Evolutionary conservation across 306 rosid species (phyloP), one percentile per base, ranked within the genome.

Genomic region (Lathyrus aphaca): DNA sequence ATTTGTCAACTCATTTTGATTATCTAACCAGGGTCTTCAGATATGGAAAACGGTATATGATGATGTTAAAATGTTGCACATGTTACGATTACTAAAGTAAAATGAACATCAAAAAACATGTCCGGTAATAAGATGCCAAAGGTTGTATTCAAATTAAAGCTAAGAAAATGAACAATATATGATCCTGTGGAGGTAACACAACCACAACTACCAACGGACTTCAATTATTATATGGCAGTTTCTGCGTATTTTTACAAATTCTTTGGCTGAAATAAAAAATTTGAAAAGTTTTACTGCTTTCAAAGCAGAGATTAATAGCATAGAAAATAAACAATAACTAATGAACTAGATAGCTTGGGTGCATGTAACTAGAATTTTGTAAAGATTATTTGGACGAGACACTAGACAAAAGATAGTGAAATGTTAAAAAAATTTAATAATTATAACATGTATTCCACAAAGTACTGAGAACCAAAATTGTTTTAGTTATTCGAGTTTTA

Each of bases 91-190:
- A 39, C 6, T 53, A 45, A 43, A 17, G 35, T 50, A 75, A 62
- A 49, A 61, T 44, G 61, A 73, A 58, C 18, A 50, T 3, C 8
- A 3, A 13, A 35, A 66, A 59, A 53, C 66, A 66, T 70, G 55
- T 17, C 25, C 4, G 59, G 74, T 29, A 50, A 75, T 32, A 49
- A 75, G 16, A 40, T 64, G 30, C 66, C 50, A 40, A 59, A 66
- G 29, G 4, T 25, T 25, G 29, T 25, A 25, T 25, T 0, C 4
- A 25, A 25, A 25, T 25, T 25, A 25, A 25, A 3, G 29, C 43
- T 3, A 9, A 49, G 8, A 29, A 19, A 44, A 62, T 62, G 35
- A 23, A 45, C 38, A 27, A 0, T 25, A 25, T 25, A 44, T 44
- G 49, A 44, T 0, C 15, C n/a, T 44, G 16, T 44, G 49, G 8